Evolutionary conservation across 75 land plant genomes (phyloP).

Genomic region (Picea sitchensis): DNA sequence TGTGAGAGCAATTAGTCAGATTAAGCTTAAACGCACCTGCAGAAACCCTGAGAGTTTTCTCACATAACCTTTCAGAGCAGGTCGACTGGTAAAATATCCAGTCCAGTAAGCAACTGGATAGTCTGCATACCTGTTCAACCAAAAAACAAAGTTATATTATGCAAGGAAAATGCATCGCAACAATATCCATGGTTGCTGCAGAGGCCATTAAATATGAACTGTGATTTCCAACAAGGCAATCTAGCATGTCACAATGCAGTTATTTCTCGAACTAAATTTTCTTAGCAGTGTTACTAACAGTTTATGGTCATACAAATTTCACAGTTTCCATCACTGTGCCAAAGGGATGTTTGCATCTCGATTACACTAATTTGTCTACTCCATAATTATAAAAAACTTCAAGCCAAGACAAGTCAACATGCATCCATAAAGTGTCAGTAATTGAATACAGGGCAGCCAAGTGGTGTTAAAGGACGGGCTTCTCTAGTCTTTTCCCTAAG

Average conservation of each 20-base stretch:
- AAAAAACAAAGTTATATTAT: not conserved
- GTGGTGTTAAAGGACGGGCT: not conserved
- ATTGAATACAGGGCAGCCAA: not conserved
- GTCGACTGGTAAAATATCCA: conserved; percentile 52
- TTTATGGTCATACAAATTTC: not conserved
- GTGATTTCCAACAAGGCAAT: not conserved
- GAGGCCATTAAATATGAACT: not conserved
- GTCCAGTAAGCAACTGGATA: conserved; percentile 49
- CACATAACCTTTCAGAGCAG: conserved; percentile 53
- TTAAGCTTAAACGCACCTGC: conserved; percentile 17
- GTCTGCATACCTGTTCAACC: conserved; percentile 34
- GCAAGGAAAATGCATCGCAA: not conserved
- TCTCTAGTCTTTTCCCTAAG: not conserved
- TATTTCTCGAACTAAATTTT: not conserved
- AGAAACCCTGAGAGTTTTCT: conserved; percentile 43
- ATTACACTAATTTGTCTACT: not conserved
- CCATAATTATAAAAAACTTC: not conserved
- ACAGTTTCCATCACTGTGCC: not conserved
- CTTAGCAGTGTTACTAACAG: not conserved
- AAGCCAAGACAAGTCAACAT: not conserved
- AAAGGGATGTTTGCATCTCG: not conserved
- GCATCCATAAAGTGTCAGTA: not conserved
- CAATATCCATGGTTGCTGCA: not conserved
- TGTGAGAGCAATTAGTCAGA: not conserved
- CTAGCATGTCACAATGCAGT: not conserved